Percentiles rank a stretch among this genome's conserved stretches.
phyloP scores from a whole-genome alignment of 2,329 filamentous ascomycete species.

The Colletotrichum ledebouriae region DNA sequence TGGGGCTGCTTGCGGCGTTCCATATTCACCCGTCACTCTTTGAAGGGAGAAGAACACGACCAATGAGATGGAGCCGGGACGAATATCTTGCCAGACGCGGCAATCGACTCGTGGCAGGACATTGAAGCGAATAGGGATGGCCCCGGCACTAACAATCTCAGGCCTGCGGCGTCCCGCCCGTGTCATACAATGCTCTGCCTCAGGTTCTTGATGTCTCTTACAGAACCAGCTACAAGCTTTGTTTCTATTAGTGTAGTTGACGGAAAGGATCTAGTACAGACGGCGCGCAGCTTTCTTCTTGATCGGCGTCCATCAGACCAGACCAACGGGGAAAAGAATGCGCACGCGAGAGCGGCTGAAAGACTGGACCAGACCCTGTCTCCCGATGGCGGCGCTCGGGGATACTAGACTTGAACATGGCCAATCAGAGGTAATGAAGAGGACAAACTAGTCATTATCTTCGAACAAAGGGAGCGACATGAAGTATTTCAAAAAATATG shows the following conservation, averaged over 20 bases:
- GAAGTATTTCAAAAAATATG: not conserved
- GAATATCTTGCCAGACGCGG: constrained; percentile 36
- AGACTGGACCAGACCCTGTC: not conserved
- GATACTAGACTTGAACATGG: not conserved
- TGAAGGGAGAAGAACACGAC: not conserved
- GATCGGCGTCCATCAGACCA: not conserved
- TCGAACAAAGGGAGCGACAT: not conserved
- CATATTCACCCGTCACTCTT: not conserved
- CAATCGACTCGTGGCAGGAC: constrained; percentile 23
- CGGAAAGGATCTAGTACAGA: not conserved
- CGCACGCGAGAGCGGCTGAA: constrained; percentile 9
- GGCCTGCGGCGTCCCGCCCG: not conserved
- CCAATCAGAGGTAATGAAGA: not conserved
- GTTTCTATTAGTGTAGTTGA: not conserved
- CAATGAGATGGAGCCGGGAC: constrained; percentile 12
- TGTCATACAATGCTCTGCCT: not conserved
- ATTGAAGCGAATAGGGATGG: constrained; percentile 27
- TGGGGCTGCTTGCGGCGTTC: constrained; percentile 1
- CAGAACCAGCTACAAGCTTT: no score
- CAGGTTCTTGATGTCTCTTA: not conserved
- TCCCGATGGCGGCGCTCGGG: no score
- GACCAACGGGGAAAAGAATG: not conserved
- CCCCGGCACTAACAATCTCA: constrained; percentile 1
- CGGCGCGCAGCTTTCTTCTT: not conserved
- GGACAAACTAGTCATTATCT: not conserved